These are phyloP conservation scores for Ettlia oleoabundans DNA, from an alignment of 139 green algal genomes.

Conservation along the genomic window DNA sequence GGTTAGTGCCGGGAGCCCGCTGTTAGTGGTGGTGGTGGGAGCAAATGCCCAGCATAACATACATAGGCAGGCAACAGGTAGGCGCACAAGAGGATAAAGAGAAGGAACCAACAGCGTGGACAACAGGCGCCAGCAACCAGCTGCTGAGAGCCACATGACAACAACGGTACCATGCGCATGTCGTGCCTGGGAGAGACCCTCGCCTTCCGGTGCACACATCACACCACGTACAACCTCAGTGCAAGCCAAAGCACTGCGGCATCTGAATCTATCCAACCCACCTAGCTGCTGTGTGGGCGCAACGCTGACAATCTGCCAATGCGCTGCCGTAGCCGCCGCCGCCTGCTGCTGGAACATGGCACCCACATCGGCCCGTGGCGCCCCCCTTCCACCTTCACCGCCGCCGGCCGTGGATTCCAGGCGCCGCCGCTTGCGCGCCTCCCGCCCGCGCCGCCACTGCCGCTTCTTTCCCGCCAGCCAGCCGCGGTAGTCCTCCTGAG, in stretches of 20 bases:
- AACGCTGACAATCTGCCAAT: slow-evolving; percentile 90
- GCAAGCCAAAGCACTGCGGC: neutral
- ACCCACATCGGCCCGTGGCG: slow-evolving; percentile 45
- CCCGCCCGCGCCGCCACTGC: slow-evolving; percentile 64
- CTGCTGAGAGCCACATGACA: neutral
- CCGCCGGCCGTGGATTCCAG: slow-evolving; percentile 32
- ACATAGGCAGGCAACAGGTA: too few relatives aligned
- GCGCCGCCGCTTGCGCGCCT: slow-evolving; percentile 60
- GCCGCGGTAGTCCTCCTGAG: slow-evolving; percentile 59
- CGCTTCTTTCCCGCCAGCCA: slow-evolving; percentile 88
- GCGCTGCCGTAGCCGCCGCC: slow-evolving; percentile 42
- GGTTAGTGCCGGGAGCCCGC: too few relatives aligned
- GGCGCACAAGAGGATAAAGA: too few relatives aligned
- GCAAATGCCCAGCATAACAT: too few relatives aligned
- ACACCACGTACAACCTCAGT: neutral
- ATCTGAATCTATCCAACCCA: neutral
- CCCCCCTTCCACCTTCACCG: neutral
- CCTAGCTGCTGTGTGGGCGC: slow-evolving; percentile 55
- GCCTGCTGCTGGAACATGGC: slow-evolving; percentile 66
- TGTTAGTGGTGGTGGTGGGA: too few relatives aligned
- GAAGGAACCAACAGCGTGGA: too few relatives aligned
- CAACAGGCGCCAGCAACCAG: too few relatives aligned
- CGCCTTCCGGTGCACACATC: neutral
- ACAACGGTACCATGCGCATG: too few relatives aligned
- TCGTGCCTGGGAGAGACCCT: too few relatives aligned